Base-by-base conservation (phyloP, 148 eudicot genomes). In the Rhododendron ovatum region DNA sequence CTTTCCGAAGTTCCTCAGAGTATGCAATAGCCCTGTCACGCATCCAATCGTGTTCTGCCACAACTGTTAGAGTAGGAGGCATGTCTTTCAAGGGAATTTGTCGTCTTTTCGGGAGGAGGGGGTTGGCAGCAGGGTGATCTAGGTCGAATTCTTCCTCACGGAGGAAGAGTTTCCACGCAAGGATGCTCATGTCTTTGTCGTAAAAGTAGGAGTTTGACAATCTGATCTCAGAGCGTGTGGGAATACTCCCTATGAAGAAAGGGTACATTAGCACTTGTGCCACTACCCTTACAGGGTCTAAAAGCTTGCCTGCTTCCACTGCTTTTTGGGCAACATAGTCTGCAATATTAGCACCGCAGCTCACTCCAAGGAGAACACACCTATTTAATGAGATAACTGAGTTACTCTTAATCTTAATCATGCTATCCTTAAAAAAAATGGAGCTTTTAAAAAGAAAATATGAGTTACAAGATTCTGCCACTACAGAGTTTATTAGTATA, bases 41-140 rank as follows among this genome's bases (percentile, higher is more conserved):
- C 98, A 96, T 96, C 98, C 95, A 93, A 75, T 96, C 98, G 59
- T 94, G 96, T 83, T 96, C 98, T 10, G 98, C 98, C n/a, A 94
- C 93, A 13, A 96, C 87, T 4, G 95, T 92, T 74, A 96, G 88
- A 13, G 98, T 96, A 8, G 98, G 98, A 22, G 98, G 98, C 94
- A 94, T 95, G 74, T 82, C 88, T 50, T 92, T 94, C 4, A 94
- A 69, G 33, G 94, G 94, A 4, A 86, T 89, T 8, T 89, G 89
- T 86, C 92, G 85, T 10, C 33, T 26, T 26, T 80, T 86, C 0
- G 89, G 89, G 76, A 87, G 82, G 45, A 92, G 94, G 3, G 98
- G 98, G 84, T 96, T 94, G 69, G 93, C 95, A 20, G 98, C 98
- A 15, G 96, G 98, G 90, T 94, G 98, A 88, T 96, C 98, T 47